Percentiles rank a stretch among this genome's conserved stretches.
These are phyloP conservation scores for Emergomyces pasteurianus DNA, from an alignment of 2,329 filamentous ascomycete genomes.

Conservation along the genomic window DNA sequence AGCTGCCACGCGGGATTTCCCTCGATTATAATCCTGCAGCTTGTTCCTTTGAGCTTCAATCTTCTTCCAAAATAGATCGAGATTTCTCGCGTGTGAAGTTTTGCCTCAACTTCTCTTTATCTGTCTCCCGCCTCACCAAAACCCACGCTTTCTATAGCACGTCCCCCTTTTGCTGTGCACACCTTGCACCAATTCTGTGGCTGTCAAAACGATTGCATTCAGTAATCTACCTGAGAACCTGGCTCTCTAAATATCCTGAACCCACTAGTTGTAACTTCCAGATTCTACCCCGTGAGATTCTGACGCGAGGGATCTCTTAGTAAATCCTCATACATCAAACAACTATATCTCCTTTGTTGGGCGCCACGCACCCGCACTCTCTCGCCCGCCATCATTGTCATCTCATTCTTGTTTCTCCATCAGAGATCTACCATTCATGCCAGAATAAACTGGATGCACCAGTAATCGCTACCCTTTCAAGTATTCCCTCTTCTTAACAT, in stretches of 20 bases:
- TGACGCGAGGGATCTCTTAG: neutral
- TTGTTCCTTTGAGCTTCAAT: neutral
- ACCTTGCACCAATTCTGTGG: neutral
- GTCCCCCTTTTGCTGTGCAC: neutral
- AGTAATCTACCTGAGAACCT: neutral
- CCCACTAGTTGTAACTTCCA: neutral
- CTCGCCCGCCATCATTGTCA: slow-evolving; percentile 15
- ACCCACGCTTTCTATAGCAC: too few relatives aligned
- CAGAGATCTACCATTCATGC: slow-evolving; percentile 8
- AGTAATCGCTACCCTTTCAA: neutral
- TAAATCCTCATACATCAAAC: slow-evolving; percentile 12
- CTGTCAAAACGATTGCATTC: neutral
- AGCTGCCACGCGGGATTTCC: neutral
- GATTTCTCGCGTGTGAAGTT: neutral
- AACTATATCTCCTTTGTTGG: slow-evolving; percentile 10
- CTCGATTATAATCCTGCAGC: neutral
- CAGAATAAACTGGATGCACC: slow-evolving; percentile 2
- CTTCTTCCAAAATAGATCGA: neutral
- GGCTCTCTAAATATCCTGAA: neutral
- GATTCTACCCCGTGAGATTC: neutral
- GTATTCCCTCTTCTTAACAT: neutral
- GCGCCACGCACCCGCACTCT: neutral
- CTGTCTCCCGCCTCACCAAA: neutral
- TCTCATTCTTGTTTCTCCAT: slow-evolving; percentile 15
- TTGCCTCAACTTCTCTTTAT: neutral